A percentile compares a stretch with the other conserved stretches of the same genome.
phyloP scores from a whole-genome alignment of 2,329 filamentous ascomycete genomes.

The Emmonsiellopsis sp. region DNA sequence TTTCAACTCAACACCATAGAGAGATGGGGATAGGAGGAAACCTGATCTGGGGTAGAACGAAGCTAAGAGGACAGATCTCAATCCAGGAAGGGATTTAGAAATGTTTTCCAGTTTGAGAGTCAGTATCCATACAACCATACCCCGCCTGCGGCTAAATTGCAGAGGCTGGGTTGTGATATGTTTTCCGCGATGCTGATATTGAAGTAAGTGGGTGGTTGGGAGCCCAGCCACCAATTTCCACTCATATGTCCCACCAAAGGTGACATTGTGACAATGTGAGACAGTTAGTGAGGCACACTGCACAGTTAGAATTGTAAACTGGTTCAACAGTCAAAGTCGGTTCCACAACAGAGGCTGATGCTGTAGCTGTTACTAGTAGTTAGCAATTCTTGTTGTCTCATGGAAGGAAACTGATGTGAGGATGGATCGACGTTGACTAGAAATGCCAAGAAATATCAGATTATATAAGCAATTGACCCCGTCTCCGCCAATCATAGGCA shows the following conservation, averaged over 20 bases:
- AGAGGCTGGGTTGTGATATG: slow-evolving; percentile 1
- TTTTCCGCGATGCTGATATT: neutral
- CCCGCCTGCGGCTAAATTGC: neutral
- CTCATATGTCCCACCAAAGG: neutral
- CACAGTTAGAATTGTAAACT: neutral
- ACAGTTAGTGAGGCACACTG: neutral
- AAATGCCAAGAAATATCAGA: no score
- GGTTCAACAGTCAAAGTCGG: no score
- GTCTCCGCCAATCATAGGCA: no score
- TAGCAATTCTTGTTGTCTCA: no score
- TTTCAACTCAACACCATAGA: neutral
- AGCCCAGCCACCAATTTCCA: slow-evolving; percentile 6
- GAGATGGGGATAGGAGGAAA: neutral
- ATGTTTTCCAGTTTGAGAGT: neutral
- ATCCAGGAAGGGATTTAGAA: no score
- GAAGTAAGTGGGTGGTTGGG: slow-evolving; percentile 5
- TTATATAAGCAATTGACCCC: no score
- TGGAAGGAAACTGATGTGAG: no score
- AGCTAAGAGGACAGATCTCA: no score
- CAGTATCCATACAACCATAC: neutral
- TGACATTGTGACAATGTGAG: neutral
- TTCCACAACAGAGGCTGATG: no score
- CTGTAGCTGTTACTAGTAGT: no score
- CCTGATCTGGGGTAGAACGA: no score
- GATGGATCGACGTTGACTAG: no score